A percentile compares a stretch with the other conserved stretches of the same genome.
phyloP scores from a whole-genome alignment of 768 basidiomycete genomes.

The Boletus edulis region DNA sequence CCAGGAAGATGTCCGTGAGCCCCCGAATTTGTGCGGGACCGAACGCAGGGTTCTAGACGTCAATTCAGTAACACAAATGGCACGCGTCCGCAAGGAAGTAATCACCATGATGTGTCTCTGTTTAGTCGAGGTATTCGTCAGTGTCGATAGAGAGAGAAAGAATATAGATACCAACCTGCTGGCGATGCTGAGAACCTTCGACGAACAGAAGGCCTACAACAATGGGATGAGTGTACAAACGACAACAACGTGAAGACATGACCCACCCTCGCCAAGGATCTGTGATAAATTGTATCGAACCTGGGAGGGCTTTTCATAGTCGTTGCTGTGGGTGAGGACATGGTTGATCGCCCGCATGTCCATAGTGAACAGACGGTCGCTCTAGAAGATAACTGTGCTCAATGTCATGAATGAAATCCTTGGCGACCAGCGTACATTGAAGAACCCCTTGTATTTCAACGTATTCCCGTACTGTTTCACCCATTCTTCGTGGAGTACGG shows the following conservation, averaged over 20 bases:
- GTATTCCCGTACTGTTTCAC: slow-evolving; percentile 12
- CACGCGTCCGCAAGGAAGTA: background rate
- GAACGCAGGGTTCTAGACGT: slow-evolving; percentile 62
- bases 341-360: slow-evolving; percentile 65
- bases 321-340: slow-evolving; percentile 48
- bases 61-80: background rate
- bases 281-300: background rate
- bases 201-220: slow-evolving; percentile 46
- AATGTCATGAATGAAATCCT: too few species aligned
- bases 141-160: background rate
- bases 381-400: slow-evolving; percentile 12
- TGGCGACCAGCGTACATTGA: background rate
- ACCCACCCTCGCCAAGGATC: slow-evolving; percentile 2
- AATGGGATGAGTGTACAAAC: background rate
- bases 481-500: slow-evolving; percentile 15
- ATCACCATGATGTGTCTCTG: slow-evolving; percentile 35
- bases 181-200: slow-evolving; percentile 38
- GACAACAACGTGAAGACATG: background rate
- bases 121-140: background rate
- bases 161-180: slow-evolving; percentile 31
- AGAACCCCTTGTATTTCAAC: slow-evolving; percentile 10
- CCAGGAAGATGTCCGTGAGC: slow-evolving; percentile 55
- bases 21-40: slow-evolving; percentile 56
- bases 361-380: slow-evolving; percentile 47
- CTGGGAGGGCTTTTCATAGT: slow-evolving; percentile 47